A percentile compares a stretch with the other conserved stretches of the same genome.
phyloP scores from a whole-genome alignment of 257 asterid species.

The Capsicum pubescens region DNA sequence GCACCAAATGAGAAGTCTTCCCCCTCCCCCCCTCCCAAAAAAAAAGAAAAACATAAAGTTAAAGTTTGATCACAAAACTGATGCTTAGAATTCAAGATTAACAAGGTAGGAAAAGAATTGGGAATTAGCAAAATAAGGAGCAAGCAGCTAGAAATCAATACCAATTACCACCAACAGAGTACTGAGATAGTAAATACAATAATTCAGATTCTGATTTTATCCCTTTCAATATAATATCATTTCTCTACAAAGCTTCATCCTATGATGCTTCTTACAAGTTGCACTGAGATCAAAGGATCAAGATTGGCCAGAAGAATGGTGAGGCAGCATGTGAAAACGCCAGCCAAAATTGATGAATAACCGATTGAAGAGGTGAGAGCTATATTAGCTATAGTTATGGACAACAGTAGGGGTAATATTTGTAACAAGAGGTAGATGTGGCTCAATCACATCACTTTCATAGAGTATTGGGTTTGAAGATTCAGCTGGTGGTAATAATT shows the following conservation, averaged over 20 bases:
- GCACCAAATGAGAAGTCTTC: no score
- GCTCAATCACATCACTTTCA: constrained; percentile 55
- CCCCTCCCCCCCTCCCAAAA: no score
- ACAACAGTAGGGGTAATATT: constrained; percentile 39
- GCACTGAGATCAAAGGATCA: constrained; percentile 35
- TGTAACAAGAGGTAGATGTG: constrained; percentile 73
- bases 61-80: no score
- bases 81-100: no score
- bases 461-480: constrained; percentile 68
- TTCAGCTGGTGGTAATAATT: constrained; percentile 62
- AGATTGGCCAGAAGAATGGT: constrained; percentile 53
- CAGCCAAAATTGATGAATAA: constrained; percentile 50
- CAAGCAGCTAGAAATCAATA: no score
- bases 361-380: constrained; percentile 49
- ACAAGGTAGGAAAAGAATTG: no score
- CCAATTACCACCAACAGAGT: no score
- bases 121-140: no score
- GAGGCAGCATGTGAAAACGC: constrained; percentile 43
- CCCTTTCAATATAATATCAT: background rate
- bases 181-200: background rate
- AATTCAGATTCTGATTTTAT: no score
- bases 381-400: constrained; percentile 41
- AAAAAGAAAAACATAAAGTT: no score
- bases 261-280: background rate
- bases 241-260: background rate